Conservation (phyloP, 2,329 filamentous ascomycete genomes). For the Ophiosphaerella herpotricha region DNA sequence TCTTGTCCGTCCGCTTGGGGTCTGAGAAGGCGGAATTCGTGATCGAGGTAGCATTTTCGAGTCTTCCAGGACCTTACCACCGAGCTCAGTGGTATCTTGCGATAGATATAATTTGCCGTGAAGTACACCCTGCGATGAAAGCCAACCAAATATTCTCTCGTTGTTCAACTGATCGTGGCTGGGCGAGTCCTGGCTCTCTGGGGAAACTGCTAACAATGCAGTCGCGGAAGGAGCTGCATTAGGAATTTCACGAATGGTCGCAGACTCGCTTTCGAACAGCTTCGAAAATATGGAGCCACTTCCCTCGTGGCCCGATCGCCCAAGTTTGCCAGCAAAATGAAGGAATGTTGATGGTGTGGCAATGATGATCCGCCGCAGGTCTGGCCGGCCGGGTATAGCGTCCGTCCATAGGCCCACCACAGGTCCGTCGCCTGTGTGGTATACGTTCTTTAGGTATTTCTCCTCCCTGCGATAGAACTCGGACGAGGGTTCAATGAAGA, state of each 20-base stretch:
- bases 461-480: constrained; percentile 97
- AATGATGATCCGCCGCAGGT: constrained; percentile 77
- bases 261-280: constrained; percentile 85
- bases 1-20: constrained; percentile 66
- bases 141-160: constrained; percentile 86
- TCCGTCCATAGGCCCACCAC: constrained; percentile 89
- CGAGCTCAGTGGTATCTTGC: constrained; percentile 66
- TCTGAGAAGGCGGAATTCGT: constrained; percentile 71
- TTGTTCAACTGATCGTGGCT: constrained; percentile 58
- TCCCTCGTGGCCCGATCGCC: constrained; percentile 73
- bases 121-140: constrained; percentile 83
- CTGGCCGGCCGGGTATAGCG: constrained; percentile 67
- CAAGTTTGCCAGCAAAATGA: constrained; percentile 79
- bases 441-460: constrained; percentile 83
- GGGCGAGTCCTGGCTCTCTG: constrained; percentile 64
- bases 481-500: constrained; percentile 89
- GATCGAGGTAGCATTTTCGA: constrained; percentile 77
- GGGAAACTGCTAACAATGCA: constrained; percentile 75
- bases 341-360: constrained; percentile 78
- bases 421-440: constrained; percentile 79
- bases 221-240: constrained; percentile 62
- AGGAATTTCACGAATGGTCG: constrained; percentile 73
- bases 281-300: constrained; percentile 83
- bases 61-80: constrained; percentile 75
- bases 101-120: constrained; percentile 77